A percentile compares a stretch with the other conserved stretches of the same genome.
Evolutionary conservation across 73 alveolate species (phyloP).

Genomic region (Paramecium tetraurelia): DNA sequence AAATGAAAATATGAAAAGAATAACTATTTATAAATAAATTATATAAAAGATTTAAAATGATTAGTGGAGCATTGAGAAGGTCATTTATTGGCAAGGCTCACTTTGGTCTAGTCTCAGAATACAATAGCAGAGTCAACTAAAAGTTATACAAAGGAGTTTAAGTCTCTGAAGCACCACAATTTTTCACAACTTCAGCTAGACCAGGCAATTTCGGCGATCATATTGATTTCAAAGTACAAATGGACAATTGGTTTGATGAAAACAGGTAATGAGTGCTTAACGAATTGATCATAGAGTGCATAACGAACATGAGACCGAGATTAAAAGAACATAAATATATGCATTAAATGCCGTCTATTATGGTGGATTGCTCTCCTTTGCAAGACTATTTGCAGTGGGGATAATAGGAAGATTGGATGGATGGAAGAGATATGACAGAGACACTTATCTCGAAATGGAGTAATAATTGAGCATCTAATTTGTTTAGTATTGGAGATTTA

Average conservation of each 20-base stretch:
- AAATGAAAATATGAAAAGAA: conserved; percentile 5
- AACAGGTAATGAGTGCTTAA: conserved; percentile 64
- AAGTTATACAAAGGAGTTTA: conserved; percentile 73
- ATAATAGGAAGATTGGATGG: conserved; percentile 66
- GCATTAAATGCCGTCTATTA: conserved; percentile 71
- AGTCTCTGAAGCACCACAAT: conserved; percentile 78
- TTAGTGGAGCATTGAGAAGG: neutral
- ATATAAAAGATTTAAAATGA: neutral
- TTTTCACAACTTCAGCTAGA: conserved; percentile 86
- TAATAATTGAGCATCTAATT: neutral
- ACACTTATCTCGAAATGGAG: conserved; percentile 86
- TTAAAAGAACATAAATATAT: conserved; percentile 89
- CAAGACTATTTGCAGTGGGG: conserved; percentile 63
- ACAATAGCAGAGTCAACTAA: conserved; percentile 81
- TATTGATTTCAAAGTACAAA: conserved; percentile 83
- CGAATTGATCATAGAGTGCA: conserved; percentile 65
- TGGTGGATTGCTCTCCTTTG: conserved; percentile 60
- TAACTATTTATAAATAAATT: neutral
- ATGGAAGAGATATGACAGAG: conserved; percentile 85
- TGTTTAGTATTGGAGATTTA: conserved; percentile 71
- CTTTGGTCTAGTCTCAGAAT: conserved; percentile 81
- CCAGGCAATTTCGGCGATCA: conserved; percentile 92
- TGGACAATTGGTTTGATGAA: conserved; percentile 94
- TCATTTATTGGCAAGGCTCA: conserved; percentile 13
- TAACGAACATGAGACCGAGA: conserved; percentile 89